These are phyloP conservation scores for Penicillium flavigenum DNA, from an alignment of 495 filamentous ascomycete species.

Conservation along the genomic window DNA sequence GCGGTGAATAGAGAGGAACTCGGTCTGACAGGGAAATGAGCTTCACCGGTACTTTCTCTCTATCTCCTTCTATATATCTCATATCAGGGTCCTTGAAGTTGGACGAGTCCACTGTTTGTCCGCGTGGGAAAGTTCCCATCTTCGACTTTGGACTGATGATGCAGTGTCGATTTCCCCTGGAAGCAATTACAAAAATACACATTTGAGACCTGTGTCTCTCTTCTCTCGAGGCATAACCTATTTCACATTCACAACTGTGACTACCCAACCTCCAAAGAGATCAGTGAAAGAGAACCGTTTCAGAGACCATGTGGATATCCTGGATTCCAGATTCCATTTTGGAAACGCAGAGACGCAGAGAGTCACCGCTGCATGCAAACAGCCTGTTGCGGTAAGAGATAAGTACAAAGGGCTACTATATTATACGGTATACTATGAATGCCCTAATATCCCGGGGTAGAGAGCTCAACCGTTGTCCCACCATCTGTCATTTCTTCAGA, in stretches of 20 bases:
- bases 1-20: slow-evolving; percentile 13
- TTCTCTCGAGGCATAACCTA: slow-evolving; percentile 39
- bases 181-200: not conserved
- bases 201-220: slow-evolving; percentile 21
- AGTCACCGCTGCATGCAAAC: slow-evolving; percentile 34
- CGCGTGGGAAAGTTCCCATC: slow-evolving; percentile 15
- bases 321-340: slow-evolving; percentile 42
- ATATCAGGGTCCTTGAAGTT: slow-evolving; percentile 20
- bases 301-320: slow-evolving; percentile 53
- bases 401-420: slow-evolving; percentile 5
- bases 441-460: slow-evolving; percentile 3
- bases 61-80: slow-evolving; percentile 9
- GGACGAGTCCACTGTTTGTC: slow-evolving; percentile 28
- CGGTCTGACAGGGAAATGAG: slow-evolving; percentile 5
- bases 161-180: slow-evolving; percentile 23
- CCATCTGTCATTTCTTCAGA: not conserved
- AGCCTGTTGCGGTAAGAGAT: slow-evolving; percentile 28
- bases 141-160: slow-evolving; percentile 30
- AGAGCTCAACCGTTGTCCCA: slow-evolving; percentile 4
- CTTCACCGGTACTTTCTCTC: slow-evolving; percentile 16
- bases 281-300: slow-evolving; percentile 25
- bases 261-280: slow-evolving; percentile 32
- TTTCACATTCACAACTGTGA: slow-evolving; percentile 37
- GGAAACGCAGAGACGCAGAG: slow-evolving; percentile 6
- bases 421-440: not conserved